Percentiles rank a stretch among this genome's conserved stretches.
phyloP scores from a whole-genome alignment of 306 rosid species.

The Lupinus albus region DNA sequence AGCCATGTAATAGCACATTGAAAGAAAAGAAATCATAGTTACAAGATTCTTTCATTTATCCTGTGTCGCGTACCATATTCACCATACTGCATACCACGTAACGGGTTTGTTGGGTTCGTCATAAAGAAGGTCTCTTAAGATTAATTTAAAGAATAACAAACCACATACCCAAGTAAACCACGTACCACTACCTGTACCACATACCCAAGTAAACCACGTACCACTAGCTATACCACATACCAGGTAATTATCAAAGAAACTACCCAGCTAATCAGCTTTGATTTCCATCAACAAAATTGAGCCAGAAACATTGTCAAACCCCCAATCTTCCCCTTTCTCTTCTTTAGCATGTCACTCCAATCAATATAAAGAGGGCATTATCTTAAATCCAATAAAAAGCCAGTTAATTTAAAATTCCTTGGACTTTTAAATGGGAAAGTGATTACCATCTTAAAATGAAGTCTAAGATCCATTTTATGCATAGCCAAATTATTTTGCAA shows the following conservation, averaged over 20 bases:
- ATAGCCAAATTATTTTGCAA: conserved; percentile 12
- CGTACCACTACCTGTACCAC: too few relatives aligned
- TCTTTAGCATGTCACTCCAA: conserved; percentile 2
- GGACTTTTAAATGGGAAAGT: background rate
- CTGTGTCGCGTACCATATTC: too few relatives aligned
- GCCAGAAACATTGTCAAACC: background rate
- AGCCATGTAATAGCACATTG: background rate
- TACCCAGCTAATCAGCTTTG: background rate
- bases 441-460: background rate
- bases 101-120: too few relatives aligned
- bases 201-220: too few relatives aligned
- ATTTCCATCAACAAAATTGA: conserved; percentile 19
- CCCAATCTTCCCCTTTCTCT: background rate
- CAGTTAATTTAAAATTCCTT: background rate
- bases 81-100: too few relatives aligned
- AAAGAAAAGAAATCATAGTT: too few relatives aligned
- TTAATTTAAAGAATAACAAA: too few relatives aligned
- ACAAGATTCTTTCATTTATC: too few relatives aligned
- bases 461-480: background rate
- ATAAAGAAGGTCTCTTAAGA: too few relatives aligned
- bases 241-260: too few relatives aligned
- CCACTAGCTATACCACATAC: too few relatives aligned
- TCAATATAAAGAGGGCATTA: background rate
- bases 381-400: conserved; percentile 7
- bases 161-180: too few relatives aligned